Evolutionary conservation across 495 filamentous ascomycete genomes (phyloP), one percentile per base, ranked within the genome.

Genomic region (Daldinia concentrica): DNA sequence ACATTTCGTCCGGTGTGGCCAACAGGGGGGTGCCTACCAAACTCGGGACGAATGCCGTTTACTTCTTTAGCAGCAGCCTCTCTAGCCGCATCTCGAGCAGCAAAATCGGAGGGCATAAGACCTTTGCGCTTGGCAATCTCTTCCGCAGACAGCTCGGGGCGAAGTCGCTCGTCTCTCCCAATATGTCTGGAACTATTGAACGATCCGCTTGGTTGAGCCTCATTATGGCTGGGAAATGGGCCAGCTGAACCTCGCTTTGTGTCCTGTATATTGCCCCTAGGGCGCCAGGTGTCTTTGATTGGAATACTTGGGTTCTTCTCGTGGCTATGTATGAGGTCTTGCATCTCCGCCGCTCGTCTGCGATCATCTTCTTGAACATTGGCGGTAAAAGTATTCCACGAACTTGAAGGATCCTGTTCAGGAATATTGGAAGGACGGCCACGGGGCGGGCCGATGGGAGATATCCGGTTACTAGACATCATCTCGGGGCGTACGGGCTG

Each of bases 221-320:
- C 68, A 6, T 52, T 50, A 12, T 45, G 62, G 36, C 79, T 60
- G 78, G 79, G 39, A 77, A 48, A 27, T 17, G 60, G 3, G 27
- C n/a, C 26, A 11, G 32, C 15, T 14, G 15, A 11, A 5, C 15
- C 43, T 39, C 61, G 67, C 27, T 58, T 63, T 15, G 81, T 77
- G 1, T 85, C 84, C 27, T 86, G 84, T 1, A 86, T 68, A 58
- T 81, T 82, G 9, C 86, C 32, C 3, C 39, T 84, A 30, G 88
- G 86, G 12, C 86, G 85, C 89, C 89, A 92, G 4, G 86, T 89
- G 58, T 93, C 90, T 58, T 85, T 86, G 67, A 91, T 87, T 15
- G 76, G 76, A 12, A 86, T 75, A 59, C 83, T 81, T 15, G 77
- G 34, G 64, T 82, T 78, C 7, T 76, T 58, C 24, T 43, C 62